Conservation (phyloP, 2,329 filamentous ascomycete genomes). For the Pseudofabraea citricarpa region DNA sequence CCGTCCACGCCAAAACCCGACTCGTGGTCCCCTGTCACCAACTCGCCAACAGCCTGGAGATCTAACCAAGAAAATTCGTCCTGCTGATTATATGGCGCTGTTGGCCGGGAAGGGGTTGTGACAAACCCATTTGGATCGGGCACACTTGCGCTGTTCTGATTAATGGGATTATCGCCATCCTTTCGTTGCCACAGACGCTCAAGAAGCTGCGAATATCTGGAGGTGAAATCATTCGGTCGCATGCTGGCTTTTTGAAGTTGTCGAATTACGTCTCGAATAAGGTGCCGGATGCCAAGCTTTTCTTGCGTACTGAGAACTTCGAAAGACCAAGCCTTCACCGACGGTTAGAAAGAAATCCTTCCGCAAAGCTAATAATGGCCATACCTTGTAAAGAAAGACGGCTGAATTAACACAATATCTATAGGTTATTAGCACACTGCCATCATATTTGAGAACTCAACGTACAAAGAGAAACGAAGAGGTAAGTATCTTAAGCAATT, state of each 20-base stretch:
- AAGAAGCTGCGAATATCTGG: constrained; percentile 54
- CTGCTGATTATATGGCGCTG: constrained; percentile 32
- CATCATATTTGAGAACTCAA: constrained; percentile 8
- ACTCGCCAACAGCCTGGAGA: constrained; percentile 54
- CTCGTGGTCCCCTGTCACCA: constrained; percentile 38
- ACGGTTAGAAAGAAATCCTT: not conserved
- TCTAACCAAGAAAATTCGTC: constrained; percentile 60
- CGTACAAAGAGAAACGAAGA: constrained; percentile 54
- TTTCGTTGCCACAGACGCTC: constrained; percentile 47
- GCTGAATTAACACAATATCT: constrained; percentile 53
- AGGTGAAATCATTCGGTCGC: constrained; percentile 52
- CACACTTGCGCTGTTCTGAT: constrained; percentile 22
- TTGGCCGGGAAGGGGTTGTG: constrained; percentile 22
- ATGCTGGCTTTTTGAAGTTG: constrained; percentile 52
- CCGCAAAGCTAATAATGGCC: not conserved
- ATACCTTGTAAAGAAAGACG: constrained; percentile 58
- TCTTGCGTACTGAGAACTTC: constrained; percentile 53
- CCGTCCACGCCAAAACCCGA: constrained; percentile 9
- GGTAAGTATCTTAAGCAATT: constrained; percentile 56
- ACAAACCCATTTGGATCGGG: constrained; percentile 25
- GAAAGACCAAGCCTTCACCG: constrained; percentile 45
- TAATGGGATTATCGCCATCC: constrained; percentile 9
- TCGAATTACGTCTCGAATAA: constrained; percentile 52
- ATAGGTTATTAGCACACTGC: constrained; percentile 11
- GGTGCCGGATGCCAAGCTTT: constrained; percentile 49